Evolutionary conservation across 805 yeast species (phyloP), one percentile per base, ranked within the genome.

Genomic region (Suhomyces kilbournensis): DNA sequence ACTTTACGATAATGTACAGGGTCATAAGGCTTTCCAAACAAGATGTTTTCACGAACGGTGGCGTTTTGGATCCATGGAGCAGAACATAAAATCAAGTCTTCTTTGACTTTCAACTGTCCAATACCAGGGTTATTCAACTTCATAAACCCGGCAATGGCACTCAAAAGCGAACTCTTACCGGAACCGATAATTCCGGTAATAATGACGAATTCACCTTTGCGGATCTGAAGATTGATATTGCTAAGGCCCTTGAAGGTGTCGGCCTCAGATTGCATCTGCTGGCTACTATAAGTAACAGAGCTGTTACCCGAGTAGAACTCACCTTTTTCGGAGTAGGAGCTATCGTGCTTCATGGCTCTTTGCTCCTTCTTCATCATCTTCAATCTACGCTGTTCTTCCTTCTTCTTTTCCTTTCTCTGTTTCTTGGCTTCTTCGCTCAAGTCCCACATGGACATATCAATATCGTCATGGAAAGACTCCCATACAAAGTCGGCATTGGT

Each of bases 61-160:
- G 77, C 64, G 51, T 74, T 75, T 59, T 75, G 79, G 49, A 75
- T 71, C 79, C 79, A 75, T 7, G 77, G 77, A 7, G 62, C 54
- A 9, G 69, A 59, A 56, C 78, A 73, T 38, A 72, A 62, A 26
- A 75, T 60, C 34, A 69, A 54, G 32, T 69, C 71, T 34, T 66
- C 65, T 49, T 65, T 60, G 25, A 70, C 60, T 5, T 50, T 53
- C 40, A 71, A 50, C 5, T 53, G 34, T 14, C 75, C 77, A 3
- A 47, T 34, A 3, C 54, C 50, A 4, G 69, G 70, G 51, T 64
- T 64, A 34, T 55, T 40, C 52, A 67, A 49, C 50, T 67, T 68
- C 78, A 75, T 72, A 54, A 66, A 64, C 1, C 78, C 78, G 8
- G 75, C 69, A 34, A 75, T 56, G 1, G 78, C 79, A 51, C 56